Percentiles rank a stretch among this genome's conserved stretches.
Evolutionary conservation across 129 eudicot genomes (phyloP).

Genomic region (Centaurea solstitialis): DNA sequence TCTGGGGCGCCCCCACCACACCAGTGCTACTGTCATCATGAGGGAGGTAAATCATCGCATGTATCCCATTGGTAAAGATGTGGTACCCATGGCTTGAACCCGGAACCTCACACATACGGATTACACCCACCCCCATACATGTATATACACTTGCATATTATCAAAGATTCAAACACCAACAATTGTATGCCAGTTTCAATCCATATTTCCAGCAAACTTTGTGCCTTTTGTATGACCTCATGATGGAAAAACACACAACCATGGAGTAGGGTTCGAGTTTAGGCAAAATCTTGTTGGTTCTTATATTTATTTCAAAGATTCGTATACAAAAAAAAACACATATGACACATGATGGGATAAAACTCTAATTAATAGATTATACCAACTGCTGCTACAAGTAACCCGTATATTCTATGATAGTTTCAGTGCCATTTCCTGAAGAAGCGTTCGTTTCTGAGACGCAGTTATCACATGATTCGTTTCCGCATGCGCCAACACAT

Average conservation of each 20-base stretch:
- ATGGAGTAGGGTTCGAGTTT: background rate
- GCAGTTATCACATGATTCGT: constrained; percentile 77
- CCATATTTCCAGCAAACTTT: background rate
- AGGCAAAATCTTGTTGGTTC: constrained; percentile 24
- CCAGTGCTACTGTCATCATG: too few species aligned
- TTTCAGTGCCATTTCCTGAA: constrained; percentile 96
- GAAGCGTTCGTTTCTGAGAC: constrained; percentile 83
- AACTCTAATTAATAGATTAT: constrained; percentile 23
- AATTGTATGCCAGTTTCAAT: background rate
- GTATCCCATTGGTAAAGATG: too few species aligned
- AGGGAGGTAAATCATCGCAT: too few species aligned
- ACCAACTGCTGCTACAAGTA: constrained; percentile 8
- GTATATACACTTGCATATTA: too few species aligned
- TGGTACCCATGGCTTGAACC: too few species aligned
- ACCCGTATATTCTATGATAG: constrained; percentile 44
- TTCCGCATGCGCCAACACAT: constrained; percentile 94
- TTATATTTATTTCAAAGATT: constrained; percentile 13
- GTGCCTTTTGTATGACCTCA: background rate
- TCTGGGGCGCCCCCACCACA: too few species aligned
- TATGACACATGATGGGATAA: background rate
- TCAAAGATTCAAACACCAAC: background rate
- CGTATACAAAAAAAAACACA: constrained; percentile 23
- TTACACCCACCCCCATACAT: too few species aligned
- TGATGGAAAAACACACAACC: background rate
- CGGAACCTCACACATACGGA: too few species aligned